Base-by-base conservation (phyloP, 768 basidiomycete species). In the Brasilioporus rufonigricans region DNA sequence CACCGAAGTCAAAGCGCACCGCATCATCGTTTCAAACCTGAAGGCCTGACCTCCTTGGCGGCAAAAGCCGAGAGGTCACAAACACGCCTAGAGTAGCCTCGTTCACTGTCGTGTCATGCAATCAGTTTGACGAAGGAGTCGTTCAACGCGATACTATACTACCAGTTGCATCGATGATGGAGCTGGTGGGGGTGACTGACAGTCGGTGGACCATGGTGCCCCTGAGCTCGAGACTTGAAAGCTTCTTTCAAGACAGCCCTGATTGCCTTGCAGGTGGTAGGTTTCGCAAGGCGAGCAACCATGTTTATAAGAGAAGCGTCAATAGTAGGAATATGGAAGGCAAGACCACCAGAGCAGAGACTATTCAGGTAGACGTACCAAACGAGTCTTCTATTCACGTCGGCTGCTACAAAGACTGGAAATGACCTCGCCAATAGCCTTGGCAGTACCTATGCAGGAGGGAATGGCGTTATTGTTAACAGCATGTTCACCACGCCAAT, bases 381-480 rank as follows among this genome's bases (percentile, higher is more conserved):
- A 61, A 27, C n/a, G 16, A 2, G 3, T 18, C 11, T 36, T 44
- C n/a, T 21, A 60, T 87, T 65, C 70, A 91, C 89, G 94, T 98
- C 69, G 98, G 87, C 80, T 98, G 77, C 96, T 95, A 77, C 98
- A 96, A 64, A 99, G 83, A 47, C 75, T 72, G 57, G 96, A 96
- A 72, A 98, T 98, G 75, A 99, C 94, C 81, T 97, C 96, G 66
- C 94, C 94, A 70, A 96, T 93, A 61, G 94, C 94, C 85, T 98
- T 99, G 73, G 96, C 96, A 60, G 96, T 96, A 76, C 96, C 96
- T 63, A 96, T 98, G 64, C 95, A 96, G 23, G 95, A 97, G 47
- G 96, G 96, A 71, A 99, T 99, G 78, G 98, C 98, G 85, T 99
- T 99, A 80, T 89, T 90, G 76, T 87, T 89, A 61, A 95, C 93